Evolutionary conservation across 1,284 basidiomycete genomes (phyloP), one percentile per base, ranked within the genome.

Genomic region (Schizophyllum amplum): DNA sequence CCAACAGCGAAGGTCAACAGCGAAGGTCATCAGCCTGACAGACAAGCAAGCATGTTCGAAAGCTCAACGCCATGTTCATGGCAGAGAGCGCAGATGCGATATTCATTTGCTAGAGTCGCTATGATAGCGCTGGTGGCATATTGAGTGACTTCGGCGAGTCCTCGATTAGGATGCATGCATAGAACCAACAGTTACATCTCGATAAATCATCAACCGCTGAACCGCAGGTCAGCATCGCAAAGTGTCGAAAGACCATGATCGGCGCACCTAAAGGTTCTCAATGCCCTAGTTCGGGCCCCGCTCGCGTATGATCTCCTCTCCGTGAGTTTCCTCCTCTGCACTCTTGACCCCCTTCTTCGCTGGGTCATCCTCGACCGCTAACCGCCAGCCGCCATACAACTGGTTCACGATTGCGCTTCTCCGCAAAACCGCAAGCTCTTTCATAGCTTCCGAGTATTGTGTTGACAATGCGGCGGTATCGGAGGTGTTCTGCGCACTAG

Each of bases 391-490:
- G n/a, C 92, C 90, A 63, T 92, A 96, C 54, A 95, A 72, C 66
- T 88, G 83, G 70, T 95, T 97, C 26, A 95, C 83, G 55, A 92
- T 78, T 4, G 88, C 87, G 58, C 90, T 82, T 52, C 94, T 80
- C 63, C 85, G 83, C 57, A 96, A 72, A 2, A 88, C 84, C 1
- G 81, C 78, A 24, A 93, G 77, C 62, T 95, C 92, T 57, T 81
- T 78, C 48, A 79, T 72, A n/a, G 84, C 83, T 20, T 88, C 82
- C 13, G 78, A 72, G 66, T 88, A 92, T 64, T 92, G 81, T n/a
- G 76, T 69, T 1, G 77, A 70, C 3, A 93, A 68, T 58, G 79
- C 82, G 7, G 72, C 72, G 0, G 83, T 76, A 64, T 90, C 84
- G 25, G 72, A 67, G 70, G 90, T 86, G 2, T 72, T 68, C 86